These are phyloP conservation scores for Isatis lusitanica DNA, from an alignment of 441 rosid species.

Conservation along the genomic window DNA sequence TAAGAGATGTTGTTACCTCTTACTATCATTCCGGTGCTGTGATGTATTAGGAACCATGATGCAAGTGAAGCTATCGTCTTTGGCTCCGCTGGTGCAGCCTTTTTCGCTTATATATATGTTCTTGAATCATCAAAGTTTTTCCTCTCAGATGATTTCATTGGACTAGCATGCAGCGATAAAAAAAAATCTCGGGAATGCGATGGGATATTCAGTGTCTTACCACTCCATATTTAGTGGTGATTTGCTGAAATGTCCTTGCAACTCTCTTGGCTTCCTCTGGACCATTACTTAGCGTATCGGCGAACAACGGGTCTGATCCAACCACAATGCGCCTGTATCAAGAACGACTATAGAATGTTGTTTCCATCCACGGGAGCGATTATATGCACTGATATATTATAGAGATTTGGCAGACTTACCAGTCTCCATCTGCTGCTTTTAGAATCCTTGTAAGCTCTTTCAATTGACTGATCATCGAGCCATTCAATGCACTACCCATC, in stretches of 20 bases:
- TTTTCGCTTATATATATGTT: slow-evolving; percentile 58
- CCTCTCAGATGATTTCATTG: slow-evolving; percentile 19
- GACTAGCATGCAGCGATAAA: neutral
- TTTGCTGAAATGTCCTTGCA: slow-evolving; percentile 41
- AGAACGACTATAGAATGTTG: neutral
- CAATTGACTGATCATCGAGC: slow-evolving; percentile 35
- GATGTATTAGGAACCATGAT: slow-evolving; percentile 41
- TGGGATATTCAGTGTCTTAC: slow-evolving; percentile 45
- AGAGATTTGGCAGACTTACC: slow-evolving; percentile 58
- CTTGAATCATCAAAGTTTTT: slow-evolving; percentile 41
- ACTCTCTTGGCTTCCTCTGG: slow-evolving; percentile 38
- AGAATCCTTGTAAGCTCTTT: slow-evolving; percentile 48
- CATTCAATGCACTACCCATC: slow-evolving; percentile 39
- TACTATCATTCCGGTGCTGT: slow-evolving; percentile 16
- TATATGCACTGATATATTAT: neutral
- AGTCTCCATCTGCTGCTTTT: slow-evolving; percentile 46
- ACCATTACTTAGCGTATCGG: slow-evolving; percentile 38
- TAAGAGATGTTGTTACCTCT: slow-evolving; percentile 28
- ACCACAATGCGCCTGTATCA: slow-evolving; percentile 60
- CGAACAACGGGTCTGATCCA: slow-evolving; percentile 57
- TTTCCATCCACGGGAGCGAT: neutral
- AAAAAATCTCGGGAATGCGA: neutral
- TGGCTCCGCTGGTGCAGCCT: slow-evolving; percentile 42
- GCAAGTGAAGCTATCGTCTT: slow-evolving; percentile 47
- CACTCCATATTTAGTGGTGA: slow-evolving; percentile 64